These are phyloP conservation scores for Olyra latifolia DNA, from an alignment of 176 grass and related monocot genomes.

Conservation along the genomic window DNA sequence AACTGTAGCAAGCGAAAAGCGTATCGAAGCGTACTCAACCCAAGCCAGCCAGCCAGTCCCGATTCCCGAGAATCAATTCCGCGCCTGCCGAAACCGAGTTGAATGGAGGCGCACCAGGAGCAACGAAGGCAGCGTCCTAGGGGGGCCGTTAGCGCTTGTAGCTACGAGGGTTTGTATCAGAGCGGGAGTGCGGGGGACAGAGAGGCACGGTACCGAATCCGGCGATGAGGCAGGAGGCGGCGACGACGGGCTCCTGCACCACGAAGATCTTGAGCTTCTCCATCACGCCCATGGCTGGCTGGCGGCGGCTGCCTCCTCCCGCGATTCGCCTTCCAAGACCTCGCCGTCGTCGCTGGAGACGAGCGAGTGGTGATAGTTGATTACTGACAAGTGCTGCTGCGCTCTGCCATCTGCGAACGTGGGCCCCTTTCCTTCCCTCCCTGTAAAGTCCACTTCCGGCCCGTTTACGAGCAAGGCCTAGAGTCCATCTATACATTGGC, in stretches of 20 bases:
- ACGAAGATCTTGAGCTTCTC: conserved; percentile 85
- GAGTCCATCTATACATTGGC: not conserved
- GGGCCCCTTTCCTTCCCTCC: not conserved
- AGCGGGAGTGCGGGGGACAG: no score
- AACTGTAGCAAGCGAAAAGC: not conserved
- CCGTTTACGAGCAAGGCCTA: not conserved
- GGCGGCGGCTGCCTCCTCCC: not conserved
- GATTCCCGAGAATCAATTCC: not conserved
- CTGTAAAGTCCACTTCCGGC: not conserved
- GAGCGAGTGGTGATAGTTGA: not conserved
- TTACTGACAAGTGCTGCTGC: not conserved
- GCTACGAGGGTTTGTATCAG: conserved; percentile 24
- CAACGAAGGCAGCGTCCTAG: not conserved
- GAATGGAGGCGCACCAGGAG: not conserved
- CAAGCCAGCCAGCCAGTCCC: fast-evolving
- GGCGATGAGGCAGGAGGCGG: conserved; percentile 90
- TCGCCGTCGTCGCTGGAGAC: conserved; percentile 26
- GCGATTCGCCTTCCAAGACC: not conserved
- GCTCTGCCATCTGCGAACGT: not conserved
- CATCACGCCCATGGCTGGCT: conserved; percentile 58
- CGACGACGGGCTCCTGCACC: conserved; percentile 75
- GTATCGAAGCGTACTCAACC: not conserved
- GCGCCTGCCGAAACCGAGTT: not conserved
- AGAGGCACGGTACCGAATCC: conserved; percentile 52
- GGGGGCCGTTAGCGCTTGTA: not conserved